Evolutionary conservation across 495 filamentous ascomycete species (phyloP), one percentile per base, ranked within the genome.

Genomic region (Clavariopsis aquatica): DNA sequence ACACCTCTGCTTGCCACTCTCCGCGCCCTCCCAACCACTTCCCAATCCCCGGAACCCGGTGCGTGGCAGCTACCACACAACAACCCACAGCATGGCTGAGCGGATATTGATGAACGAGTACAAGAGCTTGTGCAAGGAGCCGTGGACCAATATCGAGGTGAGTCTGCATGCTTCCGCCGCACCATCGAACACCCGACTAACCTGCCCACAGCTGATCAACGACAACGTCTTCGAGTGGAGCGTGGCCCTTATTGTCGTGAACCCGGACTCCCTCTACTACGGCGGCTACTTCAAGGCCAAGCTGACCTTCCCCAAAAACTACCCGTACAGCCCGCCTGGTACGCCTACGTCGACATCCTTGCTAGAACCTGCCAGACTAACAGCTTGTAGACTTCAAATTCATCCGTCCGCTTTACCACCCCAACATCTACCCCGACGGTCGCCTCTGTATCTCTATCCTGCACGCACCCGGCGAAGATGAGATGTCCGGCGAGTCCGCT

Each of bases 401-500:
- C 80, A 72, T 84, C 17, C 82, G 86, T 9, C 89, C 92, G 23
- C 82, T 93, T 49, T 91, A 87, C 76, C 94, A 98, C 76, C 94
- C 94, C 6, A 98, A 98, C 73, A 86, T 98, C 74, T 96, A 97
- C 76, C 75, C 82, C 8, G 89, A 96, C 75, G 94, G 94, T 68
- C 87, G 87, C 57, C 83, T 98, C 19, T 98, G 94, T 80, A 97
- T 98, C 74, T 96, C 93, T 43, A 98, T 98, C 70, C 85, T 98
- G 4, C 93, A 98, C 76, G 80, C 86, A 10, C 92, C 94, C 0
- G 94, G 93, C 62, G 91, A 96, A 54, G 93, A 97, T 72, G 84
- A 88, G 65, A 91, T 90, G 80, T 96, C 92, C 26, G 94, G 94
- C 53, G 94, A 97, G 76, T 76, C 84, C 19, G 93, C 94, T 22